Evolutionary conservation across 1,139 yeast species (phyloP), one percentile per base, ranked within the genome.

Genomic region (Chernovozyma aurita): DNA sequence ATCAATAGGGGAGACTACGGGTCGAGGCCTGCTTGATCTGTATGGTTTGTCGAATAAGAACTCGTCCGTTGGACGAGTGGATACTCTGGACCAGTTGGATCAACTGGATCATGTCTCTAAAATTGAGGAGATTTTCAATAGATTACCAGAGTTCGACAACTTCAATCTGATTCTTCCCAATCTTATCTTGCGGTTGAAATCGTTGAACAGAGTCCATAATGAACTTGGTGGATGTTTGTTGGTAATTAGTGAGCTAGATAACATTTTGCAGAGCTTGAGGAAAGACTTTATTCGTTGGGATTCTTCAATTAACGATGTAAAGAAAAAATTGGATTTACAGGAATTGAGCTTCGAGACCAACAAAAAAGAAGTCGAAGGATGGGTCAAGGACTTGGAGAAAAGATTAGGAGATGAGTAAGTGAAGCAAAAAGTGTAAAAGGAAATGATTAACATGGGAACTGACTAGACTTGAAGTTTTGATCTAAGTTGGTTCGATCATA

Each of bases 171-270:
- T 55, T 2, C 52, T 76, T 1, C 81, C 82, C 0, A 48, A 55
- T 3, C 37, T 77, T 2, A 37, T 73, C 3, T 47, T 55, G 12
- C 53, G 85, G 28, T 54, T 79, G 24, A 64, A 69, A 40, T 54
- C 72, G 0, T 55, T 78, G 32, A 64, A 68, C 39, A 53, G 50
- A 0, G 57, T 76, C 2, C 83, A 78, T 47, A 46, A 63, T 4
- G 72, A 67, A 18, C 40, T 64, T 25, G 62, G 62, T 7, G 51
- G 45, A 17, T 47, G 59, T 7, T 55, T 63, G 4, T 45, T 48
- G 4, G 52, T 59, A n/a, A 53, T 61, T 5, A 46, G 46, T 7
- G 45, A 45, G 6, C 42, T 77, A 25, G 78, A 76, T 36, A 31
- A 46, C 20, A 48, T 53, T 11, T 40, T 79, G 13, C 46, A 47